phyloP scores from a whole-genome alignment of 192 early-diverging fungal genomes.

The Linnemannia zychae region DNA sequence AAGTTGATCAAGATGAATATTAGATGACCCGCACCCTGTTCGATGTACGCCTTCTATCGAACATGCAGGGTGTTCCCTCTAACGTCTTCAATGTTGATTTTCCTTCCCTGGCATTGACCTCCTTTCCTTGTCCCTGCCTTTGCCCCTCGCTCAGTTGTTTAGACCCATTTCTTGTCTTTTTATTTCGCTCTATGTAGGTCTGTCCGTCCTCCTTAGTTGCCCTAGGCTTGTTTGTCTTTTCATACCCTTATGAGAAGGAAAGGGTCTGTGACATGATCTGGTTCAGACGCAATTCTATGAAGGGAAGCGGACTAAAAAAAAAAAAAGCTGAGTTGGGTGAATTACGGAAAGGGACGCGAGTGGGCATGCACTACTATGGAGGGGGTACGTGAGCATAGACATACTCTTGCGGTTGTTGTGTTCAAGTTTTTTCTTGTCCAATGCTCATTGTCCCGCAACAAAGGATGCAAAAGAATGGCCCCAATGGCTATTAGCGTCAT shows the following conservation, averaged over 20 bases:
- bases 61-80: conserved; percentile 5
- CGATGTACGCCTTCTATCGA: neutral
- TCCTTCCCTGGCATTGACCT: neutral
- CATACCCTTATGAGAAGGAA: neutral
- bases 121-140: neutral
- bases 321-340: conserved; percentile 17
- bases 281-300: neutral
- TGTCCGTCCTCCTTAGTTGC: neutral
- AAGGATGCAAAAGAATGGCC: no score
- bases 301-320: neutral
- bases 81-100: conserved; percentile 4
- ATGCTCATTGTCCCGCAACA: neutral
- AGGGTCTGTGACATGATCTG: neutral
- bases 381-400: neutral
- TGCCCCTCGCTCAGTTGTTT: neutral
- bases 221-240: neutral
- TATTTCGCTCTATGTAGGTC: neutral
- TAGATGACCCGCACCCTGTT: neutral
- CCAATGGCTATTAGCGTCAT: no score
- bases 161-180: neutral
- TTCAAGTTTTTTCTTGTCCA: neutral
- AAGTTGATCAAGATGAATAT: neutral
- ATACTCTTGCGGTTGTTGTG: neutral
- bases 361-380: conserved; percentile 1
- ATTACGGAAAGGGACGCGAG: conserved; percentile 13